phyloP scores from a whole-genome alignment of 2,329 filamentous ascomycete genomes.

The Botrytis aclada region DNA sequence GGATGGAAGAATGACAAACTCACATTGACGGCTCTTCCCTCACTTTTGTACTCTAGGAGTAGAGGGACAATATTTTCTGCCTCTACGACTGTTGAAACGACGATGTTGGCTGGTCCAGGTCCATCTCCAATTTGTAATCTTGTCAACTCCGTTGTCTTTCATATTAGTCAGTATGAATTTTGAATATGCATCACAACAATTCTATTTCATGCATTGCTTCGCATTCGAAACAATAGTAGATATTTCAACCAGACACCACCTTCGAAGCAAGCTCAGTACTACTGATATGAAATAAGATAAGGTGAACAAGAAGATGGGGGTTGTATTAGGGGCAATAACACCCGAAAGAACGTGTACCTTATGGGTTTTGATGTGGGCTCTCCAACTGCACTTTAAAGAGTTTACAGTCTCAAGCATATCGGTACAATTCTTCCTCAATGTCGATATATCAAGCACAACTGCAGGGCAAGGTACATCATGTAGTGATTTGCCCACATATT shows the following conservation, averaged over 20 bases:
- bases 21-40: constrained; percentile 58
- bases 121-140: constrained; percentile 64
- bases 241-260: background rate
- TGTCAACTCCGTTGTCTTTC: constrained; percentile 62
- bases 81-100: constrained; percentile 73
- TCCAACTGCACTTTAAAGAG: constrained; percentile 61
- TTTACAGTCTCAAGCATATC: constrained; percentile 66
- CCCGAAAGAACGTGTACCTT: constrained; percentile 51
- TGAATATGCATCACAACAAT: background rate
- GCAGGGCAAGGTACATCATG: constrained; percentile 62
- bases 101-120: constrained; percentile 50
- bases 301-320: background rate
- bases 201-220: background rate
- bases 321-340: background rate
- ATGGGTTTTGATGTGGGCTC: constrained; percentile 80
- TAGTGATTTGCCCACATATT: constrained; percentile 59
- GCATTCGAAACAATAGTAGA: background rate
- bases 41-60: constrained; percentile 54
- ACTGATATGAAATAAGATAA: background rate
- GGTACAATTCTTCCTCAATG: constrained; percentile 64
- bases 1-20: constrained; percentile 29
- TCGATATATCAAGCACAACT: constrained; percentile 64
- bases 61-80: constrained; percentile 63
- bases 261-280: background rate
- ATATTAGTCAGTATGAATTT: constrained; percentile 24